Conservation (phyloP, 1,284 basidiomycete genomes). For the Entoloma clypeatum region DNA sequence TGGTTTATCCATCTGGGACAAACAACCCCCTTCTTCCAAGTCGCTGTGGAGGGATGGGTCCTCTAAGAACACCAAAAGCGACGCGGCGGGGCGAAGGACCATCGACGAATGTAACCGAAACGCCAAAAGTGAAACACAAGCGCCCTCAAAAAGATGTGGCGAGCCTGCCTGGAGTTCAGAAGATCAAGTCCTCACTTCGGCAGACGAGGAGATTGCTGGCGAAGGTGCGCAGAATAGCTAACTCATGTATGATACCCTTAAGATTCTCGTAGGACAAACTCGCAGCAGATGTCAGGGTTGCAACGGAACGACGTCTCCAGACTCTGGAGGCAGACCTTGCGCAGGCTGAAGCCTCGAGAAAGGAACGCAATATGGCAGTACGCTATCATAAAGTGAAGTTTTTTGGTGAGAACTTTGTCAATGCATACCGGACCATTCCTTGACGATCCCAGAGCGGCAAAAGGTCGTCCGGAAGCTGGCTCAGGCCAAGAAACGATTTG, state of each 20-base stretch:
- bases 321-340: slow-evolving; percentile 71
- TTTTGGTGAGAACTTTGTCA: slow-evolving; percentile 58
- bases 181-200: slow-evolving; percentile 74
- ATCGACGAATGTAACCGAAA: slow-evolving; percentile 20
- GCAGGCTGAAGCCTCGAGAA: slow-evolving; percentile 62
- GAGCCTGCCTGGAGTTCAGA: slow-evolving; percentile 60
- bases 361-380: slow-evolving; percentile 69
- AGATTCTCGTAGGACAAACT: slow-evolving; percentile 59
- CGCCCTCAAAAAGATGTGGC: slow-evolving; percentile 23
- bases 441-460: slow-evolving; percentile 58
- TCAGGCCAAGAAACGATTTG: slow-evolving; percentile 52
- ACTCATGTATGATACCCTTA: slow-evolving; percentile 1
- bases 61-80: slow-evolving; percentile 27
- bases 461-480: slow-evolving; percentile 75
- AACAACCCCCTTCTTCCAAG: too few species aligned
- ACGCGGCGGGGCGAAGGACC: slow-evolving; percentile 24
- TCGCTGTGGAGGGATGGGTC: too few species aligned
- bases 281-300: slow-evolving; percentile 72
- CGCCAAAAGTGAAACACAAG: slow-evolving; percentile 25
- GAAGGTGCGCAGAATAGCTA: slow-evolving; percentile 45
- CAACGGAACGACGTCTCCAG: slow-evolving; percentile 72
- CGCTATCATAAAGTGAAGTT: slow-evolving; percentile 88
- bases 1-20: too few species aligned
- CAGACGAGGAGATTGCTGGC: slow-evolving; percentile 77
- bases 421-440: not conserved